Evolutionary conservation across 1,139 yeast species (phyloP).

Genomic region (Pichia sp.): DNA sequence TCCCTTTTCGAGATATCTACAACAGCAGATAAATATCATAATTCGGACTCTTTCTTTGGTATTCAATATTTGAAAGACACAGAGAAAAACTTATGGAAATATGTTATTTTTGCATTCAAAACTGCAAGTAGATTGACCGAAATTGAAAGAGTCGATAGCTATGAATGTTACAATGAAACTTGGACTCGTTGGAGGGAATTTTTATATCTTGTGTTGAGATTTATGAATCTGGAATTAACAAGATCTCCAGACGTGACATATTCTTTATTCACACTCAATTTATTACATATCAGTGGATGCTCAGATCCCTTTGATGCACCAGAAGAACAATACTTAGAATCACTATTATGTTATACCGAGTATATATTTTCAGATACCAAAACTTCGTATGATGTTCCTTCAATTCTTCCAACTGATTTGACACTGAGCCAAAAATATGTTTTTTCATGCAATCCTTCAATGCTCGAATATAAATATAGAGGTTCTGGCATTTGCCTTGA

Average conservation of each 20-base stretch:
- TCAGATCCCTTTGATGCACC: not conserved
- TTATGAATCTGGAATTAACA: slow-evolving; percentile 12
- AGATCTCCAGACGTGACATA: not conserved
- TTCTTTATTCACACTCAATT: slow-evolving; percentile 6
- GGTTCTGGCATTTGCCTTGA: slow-evolving; percentile 14
- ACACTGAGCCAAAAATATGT: slow-evolving; percentile 10
- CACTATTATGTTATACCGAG: slow-evolving; percentile 2
- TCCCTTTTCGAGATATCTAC: slow-evolving; percentile 15
- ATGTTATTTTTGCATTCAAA: slow-evolving; percentile 17
- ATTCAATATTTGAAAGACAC: slow-evolving; percentile 6
- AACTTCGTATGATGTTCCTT: not conserved
- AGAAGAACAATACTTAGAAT: slow-evolving; percentile 2
- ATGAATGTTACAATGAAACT: slow-evolving; percentile 11
- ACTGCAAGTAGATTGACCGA: slow-evolving; percentile 15
- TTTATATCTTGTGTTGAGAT: slow-evolving; percentile 5
- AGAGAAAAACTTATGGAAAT: slow-evolving; percentile 18
- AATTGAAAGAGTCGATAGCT: slow-evolving; percentile 11
- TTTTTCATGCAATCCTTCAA: slow-evolving; percentile 7
- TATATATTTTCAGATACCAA: slow-evolving; percentile 4
- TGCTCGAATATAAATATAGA: slow-evolving; percentile 8
- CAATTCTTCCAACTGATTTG: slow-evolving; percentile 13
- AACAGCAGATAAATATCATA: slow-evolving; percentile 8
- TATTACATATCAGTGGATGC: slow-evolving; percentile 2
- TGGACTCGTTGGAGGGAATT: slow-evolving; percentile 19
- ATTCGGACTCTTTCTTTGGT: slow-evolving; percentile 10